phyloP scores from a whole-genome alignment of 768 basidiomycete species.

The Calocera cornea region DNA sequence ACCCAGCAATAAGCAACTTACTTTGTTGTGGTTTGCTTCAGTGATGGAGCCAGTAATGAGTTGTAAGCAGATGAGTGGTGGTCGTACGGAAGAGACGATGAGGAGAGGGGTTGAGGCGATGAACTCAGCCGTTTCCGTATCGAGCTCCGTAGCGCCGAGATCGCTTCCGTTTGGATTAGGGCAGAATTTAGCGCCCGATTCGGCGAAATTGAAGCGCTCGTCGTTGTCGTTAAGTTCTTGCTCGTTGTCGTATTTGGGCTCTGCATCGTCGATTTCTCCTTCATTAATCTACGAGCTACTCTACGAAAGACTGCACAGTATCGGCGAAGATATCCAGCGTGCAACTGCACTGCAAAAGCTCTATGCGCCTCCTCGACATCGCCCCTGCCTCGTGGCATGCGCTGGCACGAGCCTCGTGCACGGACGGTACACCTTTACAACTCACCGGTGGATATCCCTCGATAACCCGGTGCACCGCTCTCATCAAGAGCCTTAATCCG shows the following conservation, averaged over 20 bases:
- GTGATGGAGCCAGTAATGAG: neutral
- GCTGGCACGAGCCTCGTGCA: neutral
- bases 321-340: too few species aligned
- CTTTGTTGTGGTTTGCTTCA: neutral
- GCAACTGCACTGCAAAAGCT: too few species aligned
- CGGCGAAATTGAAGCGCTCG: neutral
- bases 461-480: neutral
- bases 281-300: neutral
- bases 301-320: neutral
- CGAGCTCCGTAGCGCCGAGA: neutral
- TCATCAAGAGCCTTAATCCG: neutral
- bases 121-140: neutral
- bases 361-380: neutral
- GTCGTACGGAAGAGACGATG: neutral
- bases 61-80: neutral
- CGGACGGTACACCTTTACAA: neutral
- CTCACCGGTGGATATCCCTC: neutral
- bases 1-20: neutral
- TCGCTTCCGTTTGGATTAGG: neutral
- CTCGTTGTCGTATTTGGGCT: neutral
- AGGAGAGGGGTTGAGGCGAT: neutral
- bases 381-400: neutral
- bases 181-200: neutral
- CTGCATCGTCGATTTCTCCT: neutral
- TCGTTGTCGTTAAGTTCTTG: neutral